Conservation (phyloP, 2,329 filamentous ascomycete genomes). For the Sclerotinia minor region DNA sequence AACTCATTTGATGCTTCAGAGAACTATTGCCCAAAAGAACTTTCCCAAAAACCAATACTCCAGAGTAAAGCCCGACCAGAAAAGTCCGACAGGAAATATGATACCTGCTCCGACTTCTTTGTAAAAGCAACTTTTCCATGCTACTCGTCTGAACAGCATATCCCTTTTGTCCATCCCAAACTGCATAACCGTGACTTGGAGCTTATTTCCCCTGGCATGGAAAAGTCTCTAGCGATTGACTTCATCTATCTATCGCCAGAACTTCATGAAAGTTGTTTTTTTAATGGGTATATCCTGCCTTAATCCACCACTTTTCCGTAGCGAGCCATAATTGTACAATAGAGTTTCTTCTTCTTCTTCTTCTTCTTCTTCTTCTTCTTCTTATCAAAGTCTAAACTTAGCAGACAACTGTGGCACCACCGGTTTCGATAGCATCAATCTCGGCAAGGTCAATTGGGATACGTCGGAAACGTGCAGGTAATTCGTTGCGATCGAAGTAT, state of each 20-base stretch:
- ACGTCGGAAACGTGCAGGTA: conserved; percentile 80
- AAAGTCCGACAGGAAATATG: background rate
- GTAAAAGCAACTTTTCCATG: conserved; percentile 20
- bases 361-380: background rate
- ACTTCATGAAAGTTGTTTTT: background rate
- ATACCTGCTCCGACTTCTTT: conserved; percentile 15
- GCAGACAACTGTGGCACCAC: conserved; percentile 69
- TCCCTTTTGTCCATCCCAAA: conserved; percentile 10
- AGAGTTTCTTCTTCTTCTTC: background rate
- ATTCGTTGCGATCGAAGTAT: conserved; percentile 85
- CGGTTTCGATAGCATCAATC: conserved; percentile 95
- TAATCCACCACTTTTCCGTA: conserved; percentile 10
- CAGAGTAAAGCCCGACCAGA: conserved; percentile 5
- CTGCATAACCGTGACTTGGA: background rate
- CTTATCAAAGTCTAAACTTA: conserved; percentile 27
- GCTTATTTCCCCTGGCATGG: background rate
- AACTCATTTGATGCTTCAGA: background rate
- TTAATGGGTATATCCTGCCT: conserved; percentile 16
- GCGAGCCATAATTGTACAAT: conserved; percentile 18
- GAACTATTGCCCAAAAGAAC: background rate
- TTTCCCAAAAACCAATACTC: conserved; percentile 9
- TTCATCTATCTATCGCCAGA: conserved; percentile 7
- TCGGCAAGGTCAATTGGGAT: conserved; percentile 73
- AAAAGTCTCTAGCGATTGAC: background rate
- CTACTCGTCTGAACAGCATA: conserved; percentile 3